A percentile compares a stretch with the other conserved stretches of the same genome.
Conservation (phyloP, 1,284 basidiomycete species). For the Moesziomyces sp. region DNA sequence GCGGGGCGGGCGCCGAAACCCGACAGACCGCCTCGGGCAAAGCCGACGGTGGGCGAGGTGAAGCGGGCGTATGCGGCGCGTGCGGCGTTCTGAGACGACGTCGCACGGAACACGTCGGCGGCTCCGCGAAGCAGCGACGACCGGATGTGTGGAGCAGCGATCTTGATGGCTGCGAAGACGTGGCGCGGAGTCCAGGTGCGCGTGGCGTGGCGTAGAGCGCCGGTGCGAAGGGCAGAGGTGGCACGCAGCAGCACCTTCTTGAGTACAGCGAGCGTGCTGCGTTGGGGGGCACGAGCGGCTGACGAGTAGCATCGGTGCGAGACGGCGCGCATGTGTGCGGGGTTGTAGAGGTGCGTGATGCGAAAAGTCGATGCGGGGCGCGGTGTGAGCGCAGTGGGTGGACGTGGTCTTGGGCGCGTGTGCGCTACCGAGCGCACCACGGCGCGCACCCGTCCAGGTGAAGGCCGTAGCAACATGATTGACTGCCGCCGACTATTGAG, state of each 20-base stretch:
- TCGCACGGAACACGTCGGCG: slow-evolving; percentile 5
- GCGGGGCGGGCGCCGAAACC: slow-evolving; percentile 24
- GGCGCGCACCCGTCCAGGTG: slow-evolving; percentile 18
- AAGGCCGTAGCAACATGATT: slow-evolving; percentile 19
- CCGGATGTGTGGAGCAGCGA: not conserved
- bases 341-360: not conserved
- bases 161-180: not conserved
- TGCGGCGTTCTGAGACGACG: not conserved
- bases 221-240: not conserved
- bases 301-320: slow-evolving; percentile 9
- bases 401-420: slow-evolving; percentile 7
- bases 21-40: slow-evolving; percentile 17
- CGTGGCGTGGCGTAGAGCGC: not conserved
- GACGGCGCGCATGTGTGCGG: not conserved
- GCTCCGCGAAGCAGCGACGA: slow-evolving; percentile 24
- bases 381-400: slow-evolving; percentile 1
- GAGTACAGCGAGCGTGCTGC: not conserved
- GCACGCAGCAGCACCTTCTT: not conserved
- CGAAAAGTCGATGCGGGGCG: not conserved
- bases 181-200: not conserved
- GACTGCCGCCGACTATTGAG: not conserved
- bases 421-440: slow-evolving; percentile 6
- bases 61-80: slow-evolving; percentile 12
- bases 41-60: slow-evolving; percentile 7
- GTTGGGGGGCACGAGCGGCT: not conserved